Evolutionary conservation across 305 asterid species (phyloP), one percentile per base, ranked within the genome.

Genomic region (Plantago lanceolata): DNA sequence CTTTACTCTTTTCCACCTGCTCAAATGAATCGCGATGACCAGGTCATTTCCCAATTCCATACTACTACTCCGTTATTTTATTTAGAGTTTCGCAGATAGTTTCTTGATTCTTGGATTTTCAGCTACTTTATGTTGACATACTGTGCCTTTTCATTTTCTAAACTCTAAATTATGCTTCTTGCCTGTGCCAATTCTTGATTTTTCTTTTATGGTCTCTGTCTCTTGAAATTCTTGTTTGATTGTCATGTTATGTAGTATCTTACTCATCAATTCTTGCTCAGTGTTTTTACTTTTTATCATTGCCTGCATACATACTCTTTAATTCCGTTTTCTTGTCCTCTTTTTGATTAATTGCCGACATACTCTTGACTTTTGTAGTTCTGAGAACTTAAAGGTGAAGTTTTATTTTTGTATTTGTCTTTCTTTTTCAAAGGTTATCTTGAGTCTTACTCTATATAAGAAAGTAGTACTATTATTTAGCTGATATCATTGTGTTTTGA

Each of bases 401-500:
- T 4, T 28, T 45, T 57, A n/a, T n/a, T n/a, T n/a, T n/a, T n/a
- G n/a, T n/a, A n/a, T n/a, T n/a, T n/a, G n/a, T 63, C 15, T 5
- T 11, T 12, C 17, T 35, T 19, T 8, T 35, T 35, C 1, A 24
- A 24, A 24, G 28, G 28, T 24, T 1, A 57, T 17, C 48, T 58
- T 58, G 50, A 18, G 15, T 55, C 7, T 26, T 26, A 4, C 26
- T 33, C 49, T 44, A 50, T 18, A 19, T 26, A 70, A 58, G 57
- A 58, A 70, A 49, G 40, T n/a, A n/a, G n/a, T n/a, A n/a, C n/a
- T 48, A 48, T 48, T 49, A 62, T 51, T 49, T 48, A 57, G 55
- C 16, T 11, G 63, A 6, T 65, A n/a, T 55, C 56, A 29, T 64
- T 33, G 64, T 79, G 71, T 75, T 74, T 63, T 74, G 65, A 57